phyloP scores from a whole-genome alignment of 139 green algal genomes.

The Picochlorum costavermella region DNA sequence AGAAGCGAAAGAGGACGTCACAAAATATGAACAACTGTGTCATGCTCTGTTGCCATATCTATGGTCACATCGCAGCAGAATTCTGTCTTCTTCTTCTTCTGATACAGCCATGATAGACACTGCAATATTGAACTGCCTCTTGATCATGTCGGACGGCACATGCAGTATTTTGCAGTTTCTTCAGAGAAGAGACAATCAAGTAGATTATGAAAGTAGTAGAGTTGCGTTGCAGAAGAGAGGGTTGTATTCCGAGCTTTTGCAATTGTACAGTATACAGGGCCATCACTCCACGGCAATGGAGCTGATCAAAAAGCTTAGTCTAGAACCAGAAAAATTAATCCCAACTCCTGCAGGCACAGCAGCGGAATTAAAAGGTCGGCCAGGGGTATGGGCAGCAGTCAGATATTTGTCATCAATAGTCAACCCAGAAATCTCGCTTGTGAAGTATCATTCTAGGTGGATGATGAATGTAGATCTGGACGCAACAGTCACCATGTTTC shows the following conservation, averaged over 20 bases:
- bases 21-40: too few relatives aligned
- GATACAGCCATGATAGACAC: slow-evolving; percentile 60
- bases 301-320: slow-evolving; percentile 54
- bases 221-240: slow-evolving; percentile 29
- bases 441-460: slow-evolving; percentile 58
- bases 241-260: slow-evolving; percentile 76
- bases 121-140: slow-evolving; percentile 62
- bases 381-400: slow-evolving; percentile 78
- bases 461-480: slow-evolving; percentile 71
- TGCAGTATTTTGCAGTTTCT: slow-evolving; percentile 58
- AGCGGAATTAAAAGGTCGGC: slow-evolving; percentile 59
- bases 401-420: slow-evolving; percentile 49
- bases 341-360: slow-evolving; percentile 29
- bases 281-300: slow-evolving; percentile 49
- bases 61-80: slow-evolving; percentile 54
- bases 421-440: slow-evolving; percentile 19
- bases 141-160: slow-evolving; percentile 58
- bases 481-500: slow-evolving; percentile 64
- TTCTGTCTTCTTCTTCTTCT: slow-evolving; percentile 12
- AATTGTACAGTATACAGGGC: slow-evolving; percentile 54
- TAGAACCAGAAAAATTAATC: slow-evolving; percentile 26
- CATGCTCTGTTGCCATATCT: slow-evolving; percentile 53
- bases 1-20: slow-evolving; percentile 14
- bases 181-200: slow-evolving; percentile 43
- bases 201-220: slow-evolving; percentile 54